These are phyloP conservation scores for Galerina sulciceps DNA, from an alignment of 768 basidiomycete genomes.

Conservation along the genomic window DNA sequence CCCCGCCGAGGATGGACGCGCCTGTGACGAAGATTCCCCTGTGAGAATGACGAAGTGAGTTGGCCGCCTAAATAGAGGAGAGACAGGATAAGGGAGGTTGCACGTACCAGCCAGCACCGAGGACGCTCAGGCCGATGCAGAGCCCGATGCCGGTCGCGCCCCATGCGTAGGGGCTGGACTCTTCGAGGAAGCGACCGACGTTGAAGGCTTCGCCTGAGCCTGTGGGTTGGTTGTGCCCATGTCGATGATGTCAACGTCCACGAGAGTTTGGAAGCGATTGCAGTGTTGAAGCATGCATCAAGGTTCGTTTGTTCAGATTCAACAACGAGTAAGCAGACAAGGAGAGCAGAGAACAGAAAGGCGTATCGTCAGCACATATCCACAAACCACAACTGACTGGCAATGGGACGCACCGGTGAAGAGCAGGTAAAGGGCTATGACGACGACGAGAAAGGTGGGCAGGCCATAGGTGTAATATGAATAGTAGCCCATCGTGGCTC, in stretches of 20 bases:
- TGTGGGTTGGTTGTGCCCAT: constrained; percentile 27
- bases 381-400: neutral
- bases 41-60: constrained; percentile 10
- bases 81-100: neutral
- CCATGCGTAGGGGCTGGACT: constrained; percentile 94
- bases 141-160: constrained; percentile 89
- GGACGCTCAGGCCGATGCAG: constrained; percentile 90
- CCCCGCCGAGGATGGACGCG: constrained; percentile 94
- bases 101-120: constrained; percentile 95
- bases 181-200: constrained; percentile 90
- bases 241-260: too few relatives aligned
- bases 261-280: too few relatives aligned
- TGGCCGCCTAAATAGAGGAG: neutral
- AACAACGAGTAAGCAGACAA: neutral
- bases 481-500: constrained; percentile 48
- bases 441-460: constrained; percentile 61
- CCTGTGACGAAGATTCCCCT: constrained; percentile 99
- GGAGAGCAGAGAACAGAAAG: neutral
- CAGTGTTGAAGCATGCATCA: neutral
- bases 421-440: constrained; percentile 84
- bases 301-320: neutral
- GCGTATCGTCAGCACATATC: constrained; percentile 1
- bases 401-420: constrained; percentile 72
- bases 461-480: constrained; percentile 72
- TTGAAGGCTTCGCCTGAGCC: constrained; percentile 93